These are phyloP conservation scores for Aspergillus arachidicola DNA, from an alignment of 2,329 filamentous ascomycete species.

Conservation along the genomic window DNA sequence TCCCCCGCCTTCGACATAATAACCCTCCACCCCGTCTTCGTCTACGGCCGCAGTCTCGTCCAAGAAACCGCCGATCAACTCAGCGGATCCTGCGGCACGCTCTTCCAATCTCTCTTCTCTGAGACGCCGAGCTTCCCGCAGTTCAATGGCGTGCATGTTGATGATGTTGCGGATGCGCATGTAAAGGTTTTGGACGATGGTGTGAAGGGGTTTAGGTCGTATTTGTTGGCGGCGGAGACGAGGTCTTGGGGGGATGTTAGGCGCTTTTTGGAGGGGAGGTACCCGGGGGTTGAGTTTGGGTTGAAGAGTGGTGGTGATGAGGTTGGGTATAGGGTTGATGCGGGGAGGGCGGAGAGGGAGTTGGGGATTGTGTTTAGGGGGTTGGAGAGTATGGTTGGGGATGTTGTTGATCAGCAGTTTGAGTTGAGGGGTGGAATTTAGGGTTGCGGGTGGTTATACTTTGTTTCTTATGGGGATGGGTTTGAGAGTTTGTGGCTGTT, in stretches of 20 bases:
- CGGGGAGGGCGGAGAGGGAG: conserved; percentile 14
- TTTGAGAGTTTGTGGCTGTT: no score
- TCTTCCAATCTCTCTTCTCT: conserved; percentile 11
- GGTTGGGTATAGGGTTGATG: conserved; percentile 4
- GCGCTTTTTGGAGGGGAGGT: conserved; percentile 12
- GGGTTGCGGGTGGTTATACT: not conserved
- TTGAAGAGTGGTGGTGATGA: conserved; percentile 7
- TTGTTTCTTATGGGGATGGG: no score
- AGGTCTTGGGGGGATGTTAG: conserved; percentile 18
- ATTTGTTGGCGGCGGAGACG: conserved; percentile 12
- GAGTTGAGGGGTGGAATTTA: not conserved
- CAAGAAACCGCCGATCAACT: conserved; percentile 12
- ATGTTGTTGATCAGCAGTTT: conserved; percentile 23
- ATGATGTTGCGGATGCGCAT: conserved; percentile 26
- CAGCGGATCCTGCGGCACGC: conserved; percentile 10
- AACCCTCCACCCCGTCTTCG: conserved; percentile 23
- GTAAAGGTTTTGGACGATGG: conserved; percentile 14
- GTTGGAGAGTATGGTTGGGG: conserved; percentile 14
- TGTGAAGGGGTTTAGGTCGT: conserved; percentile 13
- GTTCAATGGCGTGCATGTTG: conserved; percentile 21
- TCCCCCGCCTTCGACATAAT: conserved; percentile 15
- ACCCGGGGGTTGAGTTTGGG: conserved; percentile 10
- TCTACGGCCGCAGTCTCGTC: conserved; percentile 19
- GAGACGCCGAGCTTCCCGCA: conserved; percentile 8
- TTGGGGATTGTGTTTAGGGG: conserved; percentile 16